Base-by-base conservation (phyloP, 2,329 filamentous ascomycete species). In the Fusarium musae region DNA sequence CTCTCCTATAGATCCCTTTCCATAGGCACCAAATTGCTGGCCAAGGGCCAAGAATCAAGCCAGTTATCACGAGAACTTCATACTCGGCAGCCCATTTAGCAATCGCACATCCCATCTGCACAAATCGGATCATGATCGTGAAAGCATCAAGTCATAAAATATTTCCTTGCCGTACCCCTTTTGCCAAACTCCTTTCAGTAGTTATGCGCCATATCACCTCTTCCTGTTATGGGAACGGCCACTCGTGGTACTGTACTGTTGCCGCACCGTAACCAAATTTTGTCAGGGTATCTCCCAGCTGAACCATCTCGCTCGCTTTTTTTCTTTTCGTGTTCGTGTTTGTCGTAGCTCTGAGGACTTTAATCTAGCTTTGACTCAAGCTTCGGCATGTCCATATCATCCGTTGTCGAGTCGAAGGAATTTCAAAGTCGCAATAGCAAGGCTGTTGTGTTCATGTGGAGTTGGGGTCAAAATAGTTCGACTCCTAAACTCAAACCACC, bases 91-190 rank as follows among this genome's bases (percentile, higher is more conserved):
- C 32, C 46, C 23, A 26, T 11, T 40, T 23, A 37, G 49, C 30
- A 40, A 58, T 63, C 42, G n/a, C 40, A 44, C 44, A 63, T 36
- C 26, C 36, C 47, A 44, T 17, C 6, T 30, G n/a, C 19, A 30
- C n/a, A 37, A 50, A 64, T 34, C 37, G 39, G 32, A 66, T 40
- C 37, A 60, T 50, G 28, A 57, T 61, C 65, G 23, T 73, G 61
- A 67, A 60, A 67, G 28, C 70, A 28, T 73, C 61, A 71, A 74
- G 34, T 73, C 70, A 67, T 73, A 37, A 53, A 34, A 72, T 26
- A 60, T 59, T 30, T 30, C 21, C 40, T 40, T 36, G 28, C 57
- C n/a, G 15, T 23, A 26, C 40, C 12, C 32, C 16, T 39, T 56
- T 37, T 32, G 23, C 39, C 56, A 36, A 56, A 64, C 34, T 23